Conservation (phyloP, 2,329 filamentous ascomycete genomes). For the Paecilomyces dactylethromorphus region DNA sequence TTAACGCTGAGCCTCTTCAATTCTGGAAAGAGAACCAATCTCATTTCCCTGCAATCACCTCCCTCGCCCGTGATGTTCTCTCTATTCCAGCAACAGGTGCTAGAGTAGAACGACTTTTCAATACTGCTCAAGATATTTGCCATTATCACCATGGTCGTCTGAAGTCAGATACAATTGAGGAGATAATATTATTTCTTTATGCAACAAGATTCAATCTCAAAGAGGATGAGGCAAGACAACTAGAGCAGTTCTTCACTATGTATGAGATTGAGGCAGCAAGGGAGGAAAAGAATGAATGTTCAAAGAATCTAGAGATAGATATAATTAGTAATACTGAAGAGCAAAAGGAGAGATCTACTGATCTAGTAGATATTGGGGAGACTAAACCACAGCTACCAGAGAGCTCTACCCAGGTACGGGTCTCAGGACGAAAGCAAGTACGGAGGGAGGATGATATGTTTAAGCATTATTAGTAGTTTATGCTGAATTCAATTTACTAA, state of each 20-base stretch:
- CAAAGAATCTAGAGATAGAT: neutral
- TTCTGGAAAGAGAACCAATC: conserved; percentile 1
- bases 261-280: neutral
- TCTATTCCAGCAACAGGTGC: neutral
- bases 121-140: conserved; percentile 4
- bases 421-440: neutral
- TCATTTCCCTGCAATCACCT: conserved; percentile 1
- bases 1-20: neutral
- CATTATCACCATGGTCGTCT: neutral
- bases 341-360: neutral
- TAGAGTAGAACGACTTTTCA: conserved; percentile 4
- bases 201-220: neutral
- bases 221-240: neutral
- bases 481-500: neutral
- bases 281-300: neutral
- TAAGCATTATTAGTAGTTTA: neutral
- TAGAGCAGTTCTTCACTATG: neutral
- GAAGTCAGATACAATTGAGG: neutral
- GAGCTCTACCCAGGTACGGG: neutral
- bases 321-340: neutral
- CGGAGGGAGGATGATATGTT: neutral
- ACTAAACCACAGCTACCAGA: neutral
- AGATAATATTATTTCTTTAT: conserved; percentile 2
- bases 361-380: neutral
- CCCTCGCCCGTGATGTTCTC: neutral